These are phyloP conservation scores for Cladobotryum protrusum DNA, from an alignment of 2,329 filamentous ascomycete species.

Conservation along the genomic window DNA sequence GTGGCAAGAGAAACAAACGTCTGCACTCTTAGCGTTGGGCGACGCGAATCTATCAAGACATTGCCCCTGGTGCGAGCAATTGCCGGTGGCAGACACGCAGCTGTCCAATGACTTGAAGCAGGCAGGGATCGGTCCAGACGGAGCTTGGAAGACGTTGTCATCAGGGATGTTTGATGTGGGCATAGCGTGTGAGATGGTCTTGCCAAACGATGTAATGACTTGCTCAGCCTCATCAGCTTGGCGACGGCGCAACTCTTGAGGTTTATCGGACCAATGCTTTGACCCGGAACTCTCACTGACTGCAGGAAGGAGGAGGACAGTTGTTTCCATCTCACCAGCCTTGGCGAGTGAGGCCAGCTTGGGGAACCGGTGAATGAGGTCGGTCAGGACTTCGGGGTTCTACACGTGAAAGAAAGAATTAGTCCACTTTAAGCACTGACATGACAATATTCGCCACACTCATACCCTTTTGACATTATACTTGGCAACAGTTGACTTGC, in stretches of 20 bases:
- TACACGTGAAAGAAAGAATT: conserved; percentile 15
- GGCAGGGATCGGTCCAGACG: conserved; percentile 49
- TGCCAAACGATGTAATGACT: conserved; percentile 35
- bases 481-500: conserved; percentile 35
- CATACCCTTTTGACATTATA: conserved; percentile 40
- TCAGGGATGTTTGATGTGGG: conserved; percentile 20
- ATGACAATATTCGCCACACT: background rate
- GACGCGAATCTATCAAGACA: conserved; percentile 63
- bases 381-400: conserved; percentile 36
- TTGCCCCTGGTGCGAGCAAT: conserved; percentile 75
- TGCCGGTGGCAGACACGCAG: conserved; percentile 64
- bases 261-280: conserved; percentile 35
- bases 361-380: conserved; percentile 39
- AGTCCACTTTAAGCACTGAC: background rate
- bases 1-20: conserved; percentile 69
- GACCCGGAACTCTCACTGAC: conserved; percentile 32
- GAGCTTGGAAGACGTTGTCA: conserved; percentile 30
- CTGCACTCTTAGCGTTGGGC: conserved; percentile 32
- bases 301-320: conserved; percentile 49
- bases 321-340: conserved; percentile 48
- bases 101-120: conserved; percentile 68
- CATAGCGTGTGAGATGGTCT: conserved; percentile 17
- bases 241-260: conserved; percentile 42
- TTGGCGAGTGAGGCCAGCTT: conserved; percentile 41
- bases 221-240: conserved; percentile 40